Percentiles rank a stretch among this genome's conserved stretches.
These are phyloP conservation scores for Phytophthora vignae DNA, from an alignment of 352 stramenopile genomes.

Conservation along the genomic window DNA sequence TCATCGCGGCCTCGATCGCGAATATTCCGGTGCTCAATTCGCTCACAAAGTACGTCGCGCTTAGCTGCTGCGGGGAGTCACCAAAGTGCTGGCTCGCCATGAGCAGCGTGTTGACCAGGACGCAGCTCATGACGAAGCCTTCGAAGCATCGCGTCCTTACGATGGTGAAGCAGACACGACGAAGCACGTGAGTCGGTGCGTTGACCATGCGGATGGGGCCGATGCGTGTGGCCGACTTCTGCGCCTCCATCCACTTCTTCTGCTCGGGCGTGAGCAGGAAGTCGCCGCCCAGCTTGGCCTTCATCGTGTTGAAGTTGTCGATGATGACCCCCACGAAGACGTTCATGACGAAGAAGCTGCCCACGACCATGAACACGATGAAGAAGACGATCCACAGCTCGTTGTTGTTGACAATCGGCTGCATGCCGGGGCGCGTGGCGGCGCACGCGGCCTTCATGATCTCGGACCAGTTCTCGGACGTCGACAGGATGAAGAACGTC, in stretches of 20 bases:
- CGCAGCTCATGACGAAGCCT: constrained; percentile 77
- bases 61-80: constrained; percentile 53
- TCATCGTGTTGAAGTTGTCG: constrained; percentile 94
- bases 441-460: constrained; percentile 92
- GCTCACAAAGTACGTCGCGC: constrained; percentile 74
- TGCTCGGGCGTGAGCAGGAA: constrained; percentile 88
- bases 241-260: constrained; percentile 81
- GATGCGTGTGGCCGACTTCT: constrained; percentile 57
- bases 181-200: constrained; percentile 49
- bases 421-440: constrained; percentile 84
- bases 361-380: constrained; percentile 67
- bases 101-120: constrained; percentile 86
- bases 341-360: constrained; percentile 90
- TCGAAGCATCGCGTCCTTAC: constrained; percentile 78
- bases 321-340: constrained; percentile 94
- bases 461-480: constrained; percentile 90
- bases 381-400: constrained; percentile 4
- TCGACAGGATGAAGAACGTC: constrained; percentile 93
- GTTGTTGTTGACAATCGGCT: constrained; percentile 63
- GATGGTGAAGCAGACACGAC: constrained; percentile 61
- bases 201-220: constrained; percentile 60
- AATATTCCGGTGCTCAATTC: constrained; percentile 87
- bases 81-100: constrained; percentile 90
- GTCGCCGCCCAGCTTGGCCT: constrained; percentile 63
- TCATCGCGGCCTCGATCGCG: constrained; percentile 83